Conservation (phyloP, 257 asterid species). For the Solanum corneliomulleri region DNA sequence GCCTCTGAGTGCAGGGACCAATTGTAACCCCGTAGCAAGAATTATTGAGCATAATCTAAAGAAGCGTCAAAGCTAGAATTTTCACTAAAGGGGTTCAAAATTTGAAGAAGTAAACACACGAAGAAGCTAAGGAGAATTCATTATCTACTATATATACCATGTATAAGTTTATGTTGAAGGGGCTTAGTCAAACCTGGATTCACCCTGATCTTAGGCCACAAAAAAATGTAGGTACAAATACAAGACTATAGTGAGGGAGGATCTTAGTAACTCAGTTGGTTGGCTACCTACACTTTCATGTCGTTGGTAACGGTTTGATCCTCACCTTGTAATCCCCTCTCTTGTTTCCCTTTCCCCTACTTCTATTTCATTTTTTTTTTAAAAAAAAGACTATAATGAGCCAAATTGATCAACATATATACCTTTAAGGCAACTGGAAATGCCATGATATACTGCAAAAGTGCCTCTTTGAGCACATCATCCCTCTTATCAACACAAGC, state of each 20-base stretch:
- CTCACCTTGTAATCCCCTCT: background rate
- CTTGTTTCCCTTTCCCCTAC: background rate
- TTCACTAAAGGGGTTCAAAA: background rate
- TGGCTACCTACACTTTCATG: background rate
- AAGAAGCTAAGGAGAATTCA: background rate
- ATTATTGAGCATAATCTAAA: background rate
- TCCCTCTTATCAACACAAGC: constrained; percentile 47
- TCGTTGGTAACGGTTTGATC: background rate
- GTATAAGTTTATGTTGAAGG: background rate
- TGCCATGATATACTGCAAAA: constrained; percentile 74
- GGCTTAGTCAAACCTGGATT: background rate
- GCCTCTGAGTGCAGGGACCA: background rate
- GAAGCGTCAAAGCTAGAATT: background rate
- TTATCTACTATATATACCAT: background rate
- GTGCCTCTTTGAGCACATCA: constrained; percentile 37
- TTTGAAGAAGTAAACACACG: background rate
- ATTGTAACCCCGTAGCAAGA: background rate
- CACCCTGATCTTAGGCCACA: background rate
- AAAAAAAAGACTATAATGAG: background rate
- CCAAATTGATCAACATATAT: background rate
- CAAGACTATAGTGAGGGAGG: background rate
- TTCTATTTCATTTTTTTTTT: no score
- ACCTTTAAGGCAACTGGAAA: constrained; percentile 96
- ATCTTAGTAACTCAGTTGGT: background rate
- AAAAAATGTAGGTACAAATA: background rate